Evolutionary conservation across 371 early-diverging fungal genomes (phyloP).

Genomic region (Mortierella sp.): DNA sequence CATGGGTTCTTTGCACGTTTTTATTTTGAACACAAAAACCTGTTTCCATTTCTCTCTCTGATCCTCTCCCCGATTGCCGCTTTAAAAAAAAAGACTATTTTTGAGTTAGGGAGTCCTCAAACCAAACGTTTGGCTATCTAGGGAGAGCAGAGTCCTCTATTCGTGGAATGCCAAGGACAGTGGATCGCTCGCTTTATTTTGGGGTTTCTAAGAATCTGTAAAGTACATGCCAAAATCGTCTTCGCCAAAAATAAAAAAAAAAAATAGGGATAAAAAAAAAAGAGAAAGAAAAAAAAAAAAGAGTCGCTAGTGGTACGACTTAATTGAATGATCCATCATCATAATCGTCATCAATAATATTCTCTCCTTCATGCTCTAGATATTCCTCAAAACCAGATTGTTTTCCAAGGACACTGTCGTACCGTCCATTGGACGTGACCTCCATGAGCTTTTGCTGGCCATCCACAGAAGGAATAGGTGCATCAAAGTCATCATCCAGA

Average conservation of each 20-base stretch:
- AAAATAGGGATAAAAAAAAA: no score
- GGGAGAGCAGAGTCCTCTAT: no score
- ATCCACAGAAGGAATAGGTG: not conserved
- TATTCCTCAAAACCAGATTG: constrained; percentile 8
- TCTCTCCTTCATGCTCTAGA: constrained; percentile 18
- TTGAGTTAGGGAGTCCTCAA: no score
- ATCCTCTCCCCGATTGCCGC: no score
- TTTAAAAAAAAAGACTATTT: no score
- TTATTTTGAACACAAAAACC: no score
- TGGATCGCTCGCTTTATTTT: not conserved
- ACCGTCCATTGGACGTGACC: constrained; percentile 18
- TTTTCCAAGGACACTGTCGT: constrained; percentile 5
- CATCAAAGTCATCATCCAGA: constrained; percentile 44
- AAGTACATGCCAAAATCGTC: not conserved
- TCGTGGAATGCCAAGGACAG: not conserved
- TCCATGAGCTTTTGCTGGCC: constrained; percentile 6
- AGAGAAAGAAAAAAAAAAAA: not conserved
- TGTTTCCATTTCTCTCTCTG: no score
- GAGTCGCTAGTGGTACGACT: not conserved
- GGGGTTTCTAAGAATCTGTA: not conserved
- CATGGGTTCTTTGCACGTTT: no score
- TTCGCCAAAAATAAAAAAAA: constrained; percentile 7
- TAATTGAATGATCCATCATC: constrained; percentile 35
- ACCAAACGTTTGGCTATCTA: no score
- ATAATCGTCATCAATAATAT: constrained; percentile 18